These are phyloP conservation scores for Pseudogymnoascus sp. DNA, from an alignment of 2,329 filamentous ascomycete species.

Conservation along the genomic window DNA sequence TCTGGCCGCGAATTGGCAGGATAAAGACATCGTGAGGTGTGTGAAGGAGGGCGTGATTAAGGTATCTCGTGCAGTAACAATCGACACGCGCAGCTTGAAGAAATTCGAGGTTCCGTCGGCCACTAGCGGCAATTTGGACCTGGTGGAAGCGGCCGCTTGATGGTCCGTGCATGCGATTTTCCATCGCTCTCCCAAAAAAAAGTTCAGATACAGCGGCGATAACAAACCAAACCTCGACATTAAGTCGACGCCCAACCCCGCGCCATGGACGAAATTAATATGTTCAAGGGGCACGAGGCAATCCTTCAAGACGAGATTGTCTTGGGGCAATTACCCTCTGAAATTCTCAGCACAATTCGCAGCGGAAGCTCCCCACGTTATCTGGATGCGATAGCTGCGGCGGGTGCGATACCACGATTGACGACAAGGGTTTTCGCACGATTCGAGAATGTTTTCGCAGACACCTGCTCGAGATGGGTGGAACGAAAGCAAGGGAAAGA, in stretches of 20 bases:
- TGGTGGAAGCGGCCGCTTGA: slow-evolving; percentile 2
- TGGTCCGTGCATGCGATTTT: slow-evolving; percentile 8
- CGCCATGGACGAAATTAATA: slow-evolving; percentile 49
- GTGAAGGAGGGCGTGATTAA: slow-evolving; percentile 15
- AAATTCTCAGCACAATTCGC: slow-evolving; percentile 61
- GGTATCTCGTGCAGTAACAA: neutral
- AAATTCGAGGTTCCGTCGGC: slow-evolving; percentile 11
- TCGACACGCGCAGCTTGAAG: slow-evolving; percentile 10
- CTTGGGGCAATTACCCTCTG: slow-evolving; percentile 57
- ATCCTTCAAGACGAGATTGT: slow-evolving; percentile 48
- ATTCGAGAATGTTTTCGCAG: slow-evolving; percentile 69
- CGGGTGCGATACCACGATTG: slow-evolving; percentile 60
- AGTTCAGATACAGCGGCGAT: slow-evolving; percentile 10
- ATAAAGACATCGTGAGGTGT: slow-evolving; percentile 49
- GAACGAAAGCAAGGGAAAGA: slow-evolving; percentile 15
- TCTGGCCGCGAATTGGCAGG: slow-evolving; percentile 57
- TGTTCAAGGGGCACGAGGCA: slow-evolving; percentile 48
- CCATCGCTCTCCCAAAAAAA: slow-evolving; percentile 10
- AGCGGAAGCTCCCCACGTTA: slow-evolving; percentile 57
- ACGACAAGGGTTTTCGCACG: slow-evolving; percentile 68
- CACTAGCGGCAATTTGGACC: slow-evolving; percentile 8
- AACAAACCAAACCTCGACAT: slow-evolving; percentile 13
- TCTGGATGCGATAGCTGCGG: slow-evolving; percentile 62
- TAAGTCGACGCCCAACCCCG: slow-evolving; percentile 14
- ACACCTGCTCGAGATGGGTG: slow-evolving; percentile 77